phyloP scores from a whole-genome alignment of 2,329 filamentous ascomycete genomes.

The Trichoderma endophyticum region DNA sequence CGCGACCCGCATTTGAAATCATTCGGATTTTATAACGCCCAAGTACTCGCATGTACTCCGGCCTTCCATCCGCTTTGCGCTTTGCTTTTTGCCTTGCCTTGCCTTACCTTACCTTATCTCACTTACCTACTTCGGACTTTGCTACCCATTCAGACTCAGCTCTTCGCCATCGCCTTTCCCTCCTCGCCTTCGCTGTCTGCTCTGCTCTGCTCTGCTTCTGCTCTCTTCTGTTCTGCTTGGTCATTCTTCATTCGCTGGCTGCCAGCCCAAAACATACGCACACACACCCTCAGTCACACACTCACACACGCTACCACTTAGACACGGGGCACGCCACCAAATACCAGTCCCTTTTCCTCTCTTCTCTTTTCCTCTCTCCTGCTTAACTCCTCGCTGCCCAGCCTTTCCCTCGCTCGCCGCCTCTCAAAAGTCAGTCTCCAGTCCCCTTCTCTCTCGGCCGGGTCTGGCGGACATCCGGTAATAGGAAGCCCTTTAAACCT shows the following conservation, averaged over 20 bases:
- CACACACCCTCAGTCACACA: neutral
- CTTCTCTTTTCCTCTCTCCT: neutral
- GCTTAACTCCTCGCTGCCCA: slow-evolving; percentile 4
- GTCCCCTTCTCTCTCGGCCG: neutral
- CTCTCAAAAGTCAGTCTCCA: neutral
- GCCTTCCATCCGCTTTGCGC: neutral
- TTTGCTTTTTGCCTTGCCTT: neutral
- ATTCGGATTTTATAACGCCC: neutral
- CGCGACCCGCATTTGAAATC: slow-evolving; percentile 17
- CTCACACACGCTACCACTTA: neutral
- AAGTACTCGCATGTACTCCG: neutral
- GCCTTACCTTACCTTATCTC: slow-evolving; percentile 1
- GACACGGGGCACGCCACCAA: neutral
- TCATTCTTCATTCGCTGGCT: neutral
- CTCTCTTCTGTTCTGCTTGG: neutral
- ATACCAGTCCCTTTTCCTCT: neutral
- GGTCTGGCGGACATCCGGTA: slow-evolving; percentile 12
- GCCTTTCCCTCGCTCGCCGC: neutral
- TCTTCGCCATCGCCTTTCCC: neutral
- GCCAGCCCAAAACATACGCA: neutral
- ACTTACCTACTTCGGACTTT: neutral
- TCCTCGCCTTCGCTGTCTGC: neutral
- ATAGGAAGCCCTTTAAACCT: slow-evolving; percentile 4
- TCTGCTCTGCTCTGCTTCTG: neutral
- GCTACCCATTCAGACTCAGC: neutral